These are phyloP conservation scores for Raddia guianensis DNA, from an alignment of 176 grass and related monocot genomes.

Conservation along the genomic window DNA sequence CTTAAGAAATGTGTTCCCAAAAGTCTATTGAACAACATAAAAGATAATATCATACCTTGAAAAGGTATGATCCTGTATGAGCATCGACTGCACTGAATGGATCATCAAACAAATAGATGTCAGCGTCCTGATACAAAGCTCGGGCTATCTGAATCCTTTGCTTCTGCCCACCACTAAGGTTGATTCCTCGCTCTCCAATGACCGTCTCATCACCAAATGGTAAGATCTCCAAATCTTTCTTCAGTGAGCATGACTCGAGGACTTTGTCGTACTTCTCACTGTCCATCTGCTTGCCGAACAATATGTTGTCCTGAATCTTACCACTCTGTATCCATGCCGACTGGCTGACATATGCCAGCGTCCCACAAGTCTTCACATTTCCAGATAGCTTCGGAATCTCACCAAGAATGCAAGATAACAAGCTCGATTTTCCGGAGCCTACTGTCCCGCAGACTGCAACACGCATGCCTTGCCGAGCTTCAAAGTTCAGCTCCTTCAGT, in stretches of 20 bases:
- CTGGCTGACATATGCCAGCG: constrained; percentile 49
- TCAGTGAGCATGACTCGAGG: constrained; percentile 46
- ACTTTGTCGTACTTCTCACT: constrained; percentile 41
- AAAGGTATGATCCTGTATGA: constrained; percentile 59
- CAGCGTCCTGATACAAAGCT: constrained; percentile 50
- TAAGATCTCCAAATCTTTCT: constrained; percentile 54
- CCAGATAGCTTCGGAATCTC: constrained; percentile 56
- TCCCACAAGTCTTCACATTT: constrained; percentile 45
- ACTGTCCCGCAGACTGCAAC: constrained; percentile 52
- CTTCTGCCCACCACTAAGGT: constrained; percentile 54
- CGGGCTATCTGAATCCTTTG: constrained; percentile 62
- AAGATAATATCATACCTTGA: constrained; percentile 37
- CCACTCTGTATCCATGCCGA: constrained; percentile 61
- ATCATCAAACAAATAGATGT: constrained; percentile 56
- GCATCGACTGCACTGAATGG: constrained; percentile 57
- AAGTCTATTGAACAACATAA: background rate
- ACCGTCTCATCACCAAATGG: constrained; percentile 49
- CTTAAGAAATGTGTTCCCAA: constrained; percentile 20
- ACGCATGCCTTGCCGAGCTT: constrained; percentile 42
- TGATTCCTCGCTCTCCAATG: constrained; percentile 57
- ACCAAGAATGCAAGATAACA: constrained; percentile 58
- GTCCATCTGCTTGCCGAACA: constrained; percentile 54
- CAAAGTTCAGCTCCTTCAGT: constrained; percentile 52
- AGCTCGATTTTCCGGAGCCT: constrained; percentile 53
- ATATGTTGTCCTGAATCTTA: constrained; percentile 59